Evolutionary conservation across 305 asterid species (phyloP).

Genomic region (Ajuga reptans): DNA sequence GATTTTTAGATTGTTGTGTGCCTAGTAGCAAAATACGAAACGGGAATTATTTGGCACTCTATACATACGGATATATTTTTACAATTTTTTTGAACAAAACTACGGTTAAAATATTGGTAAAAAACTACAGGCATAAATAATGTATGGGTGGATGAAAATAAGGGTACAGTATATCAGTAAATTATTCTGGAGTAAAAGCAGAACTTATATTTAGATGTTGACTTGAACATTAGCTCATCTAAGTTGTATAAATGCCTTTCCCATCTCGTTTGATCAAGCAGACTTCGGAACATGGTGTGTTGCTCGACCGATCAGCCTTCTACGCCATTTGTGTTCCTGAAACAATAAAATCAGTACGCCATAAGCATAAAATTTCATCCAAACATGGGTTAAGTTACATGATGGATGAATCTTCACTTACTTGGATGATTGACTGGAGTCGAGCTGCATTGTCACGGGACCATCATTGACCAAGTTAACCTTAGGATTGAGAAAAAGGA

Average conservation of each 20-base stretch:
- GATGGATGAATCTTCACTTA: conserved; percentile 21
- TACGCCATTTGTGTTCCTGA: conserved; percentile 31
- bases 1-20: too few relatives aligned
- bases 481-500: conserved; percentile 26
- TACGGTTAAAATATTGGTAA: too few relatives aligned
- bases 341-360: background rate
- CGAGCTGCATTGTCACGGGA: conserved; percentile 91
- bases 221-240: background rate
- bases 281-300: background rate
- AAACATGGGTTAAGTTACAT: background rate
- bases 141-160: too few relatives aligned
- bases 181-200: too few relatives aligned
- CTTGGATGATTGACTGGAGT: conserved; percentile 62
- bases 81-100: too few relatives aligned
- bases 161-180: too few relatives aligned
- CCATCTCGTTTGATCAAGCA: background rate
- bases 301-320: conserved; percentile 11
- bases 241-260: background rate
- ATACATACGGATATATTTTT: too few relatives aligned
- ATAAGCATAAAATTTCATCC: background rate
- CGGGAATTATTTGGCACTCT: too few relatives aligned
- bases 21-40: too few relatives aligned
- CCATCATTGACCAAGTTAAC: conserved; percentile 89
- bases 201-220: background rate
- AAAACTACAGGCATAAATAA: too few relatives aligned